A percentile compares a stretch with the other conserved stretches of the same genome.
phyloP scores from a whole-genome alignment of 2,329 filamentous ascomycete species.

The Beauveria brongniartii region DNA sequence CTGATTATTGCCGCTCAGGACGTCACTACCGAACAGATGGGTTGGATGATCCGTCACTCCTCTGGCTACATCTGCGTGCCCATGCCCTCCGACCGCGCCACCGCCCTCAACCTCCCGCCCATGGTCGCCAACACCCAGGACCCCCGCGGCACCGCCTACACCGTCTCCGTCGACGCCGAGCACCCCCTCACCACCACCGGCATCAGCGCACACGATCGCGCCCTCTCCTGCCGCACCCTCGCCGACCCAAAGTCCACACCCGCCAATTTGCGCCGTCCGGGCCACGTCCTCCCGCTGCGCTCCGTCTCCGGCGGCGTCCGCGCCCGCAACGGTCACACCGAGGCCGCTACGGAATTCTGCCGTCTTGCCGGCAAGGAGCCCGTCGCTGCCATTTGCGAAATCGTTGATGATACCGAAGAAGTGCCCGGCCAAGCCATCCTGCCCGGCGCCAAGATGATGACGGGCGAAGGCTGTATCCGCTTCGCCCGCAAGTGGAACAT shows the following conservation, averaged over 20 bases:
- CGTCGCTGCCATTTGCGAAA: constrained; percentile 81
- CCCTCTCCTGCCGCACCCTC: constrained; percentile 70
- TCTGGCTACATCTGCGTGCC: constrained; percentile 90
- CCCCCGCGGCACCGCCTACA: constrained; percentile 87
- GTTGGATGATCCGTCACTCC: constrained; percentile 88
- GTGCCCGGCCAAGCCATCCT: constrained; percentile 60
- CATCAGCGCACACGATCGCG: constrained; percentile 82
- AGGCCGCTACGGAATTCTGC: constrained; percentile 89
- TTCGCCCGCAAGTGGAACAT: constrained; percentile 87
- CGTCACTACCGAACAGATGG: constrained; percentile 83
- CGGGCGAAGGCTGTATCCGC: constrained; percentile 75
- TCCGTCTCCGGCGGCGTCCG: constrained; percentile 74
- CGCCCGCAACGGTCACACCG: constrained; percentile 77
- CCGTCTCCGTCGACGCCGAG: constrained; percentile 75
- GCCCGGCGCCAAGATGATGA: constrained; percentile 75
- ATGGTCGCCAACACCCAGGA: constrained; percentile 77
- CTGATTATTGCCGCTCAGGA: constrained; percentile 86
- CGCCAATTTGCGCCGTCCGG: constrained; percentile 67
- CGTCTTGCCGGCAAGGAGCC: constrained; percentile 68
- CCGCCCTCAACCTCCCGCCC: constrained; percentile 68
- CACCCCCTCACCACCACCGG: constrained; percentile 72
- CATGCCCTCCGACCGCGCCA: constrained; percentile 60
- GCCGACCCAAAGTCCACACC: constrained; percentile 55
- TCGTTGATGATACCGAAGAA: constrained; percentile 78
- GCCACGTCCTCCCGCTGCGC: constrained; percentile 82